A percentile compares a stretch with the other conserved stretches of the same genome.
Evolutionary conservation across 2,329 filamentous ascomycete genomes (phyloP).

Genomic region (Exophiala phaeomuriformis): DNA sequence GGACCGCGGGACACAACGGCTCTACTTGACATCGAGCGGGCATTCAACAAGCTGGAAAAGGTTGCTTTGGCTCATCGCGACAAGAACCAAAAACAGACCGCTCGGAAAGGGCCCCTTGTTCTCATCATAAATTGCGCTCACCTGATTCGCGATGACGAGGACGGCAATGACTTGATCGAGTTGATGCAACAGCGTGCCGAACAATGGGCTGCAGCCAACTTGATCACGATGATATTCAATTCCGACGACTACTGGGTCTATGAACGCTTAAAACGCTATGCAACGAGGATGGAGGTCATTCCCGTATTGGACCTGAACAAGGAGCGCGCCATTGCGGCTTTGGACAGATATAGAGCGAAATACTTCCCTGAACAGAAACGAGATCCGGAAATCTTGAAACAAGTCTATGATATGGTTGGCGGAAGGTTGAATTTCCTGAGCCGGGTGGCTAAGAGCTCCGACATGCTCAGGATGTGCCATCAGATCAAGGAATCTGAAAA

Average conservation of each 20-base stretch:
- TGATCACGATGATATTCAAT: conserved; percentile 87
- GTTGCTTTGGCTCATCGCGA: conserved; percentile 65
- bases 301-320: conserved; percentile 78
- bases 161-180: conserved; percentile 87
- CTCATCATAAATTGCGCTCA: conserved; percentile 93
- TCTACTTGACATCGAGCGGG: conserved; percentile 87
- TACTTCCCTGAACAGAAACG: conserved; percentile 62
- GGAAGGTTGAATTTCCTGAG: conserved; percentile 83
- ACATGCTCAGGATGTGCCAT: conserved; percentile 75
- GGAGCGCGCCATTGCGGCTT: conserved; percentile 64
- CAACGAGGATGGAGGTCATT: conserved; percentile 90
- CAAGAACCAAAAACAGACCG: conserved; percentile 1
- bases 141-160: conserved; percentile 80
- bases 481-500: conserved; percentile 64
- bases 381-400: conserved; percentile 51
- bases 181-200: conserved; percentile 92
- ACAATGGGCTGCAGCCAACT: conserved; percentile 86
- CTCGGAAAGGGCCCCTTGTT: conserved; percentile 59
- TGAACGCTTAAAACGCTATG: conserved; percentile 83
- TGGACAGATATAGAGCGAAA: conserved; percentile 70
- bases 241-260: conserved; percentile 99
- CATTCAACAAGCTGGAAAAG: conserved; percentile 96
- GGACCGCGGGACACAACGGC: conserved; percentile 88
- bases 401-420: conserved; percentile 80
- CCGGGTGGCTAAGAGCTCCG: conserved; percentile 72